Evolutionary conservation across 2,329 filamentous ascomycete genomes (phyloP), one percentile per base, ranked within the genome.

Genomic region (Venturia effusa): DNA sequence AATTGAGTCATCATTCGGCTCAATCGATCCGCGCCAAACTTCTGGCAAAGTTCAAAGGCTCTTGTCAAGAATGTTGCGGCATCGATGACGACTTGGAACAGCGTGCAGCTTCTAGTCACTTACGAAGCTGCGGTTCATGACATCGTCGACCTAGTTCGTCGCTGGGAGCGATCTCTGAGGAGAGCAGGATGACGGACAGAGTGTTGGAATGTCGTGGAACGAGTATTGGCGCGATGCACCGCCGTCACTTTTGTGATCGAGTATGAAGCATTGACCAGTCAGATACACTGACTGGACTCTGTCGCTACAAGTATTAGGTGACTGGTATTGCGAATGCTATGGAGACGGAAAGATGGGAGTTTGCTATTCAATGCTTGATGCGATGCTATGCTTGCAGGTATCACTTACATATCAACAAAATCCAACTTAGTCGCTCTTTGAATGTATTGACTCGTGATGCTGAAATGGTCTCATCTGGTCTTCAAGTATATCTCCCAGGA

Each of bases 311-410:
- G 13, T 19, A 30, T 57, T 57, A 30, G 51, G 10, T n/a, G 17
- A 57, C 2, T 57, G 51, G n/a, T 17, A n/a, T 57, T 57, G 51
- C 15, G 51, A 6, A 34, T 37, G 51, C 19, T 11, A 8, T 57
- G 11, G 27, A 34, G 27, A 6, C 11, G 17, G 13, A 34, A 17
- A 17, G 6, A 57, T 34, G 51, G 51, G 51, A 34, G 51, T 34
- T 57, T 57, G 51, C 27, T 57, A 32, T 57, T 57, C 30, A 57
- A n/a, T 57, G 51, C n/a, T n/a, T n/a, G n/a, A n/a, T 57, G 51
- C 27, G 34, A 32, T 57, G 34, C 30, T 34, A n/a, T 57, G 51
- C 15, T 57, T 57, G 51, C 51, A 57, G 51, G 27, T 34, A 24
- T 57, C 2, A 34, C 51, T 34, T 34, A 57, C 15, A 34, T 57